Percentiles rank a stretch among this genome's conserved stretches.
These are phyloP conservation scores for Nothophoma quercina DNA, from an alignment of 2,329 filamentous ascomycete genomes.

Conservation along the genomic window DNA sequence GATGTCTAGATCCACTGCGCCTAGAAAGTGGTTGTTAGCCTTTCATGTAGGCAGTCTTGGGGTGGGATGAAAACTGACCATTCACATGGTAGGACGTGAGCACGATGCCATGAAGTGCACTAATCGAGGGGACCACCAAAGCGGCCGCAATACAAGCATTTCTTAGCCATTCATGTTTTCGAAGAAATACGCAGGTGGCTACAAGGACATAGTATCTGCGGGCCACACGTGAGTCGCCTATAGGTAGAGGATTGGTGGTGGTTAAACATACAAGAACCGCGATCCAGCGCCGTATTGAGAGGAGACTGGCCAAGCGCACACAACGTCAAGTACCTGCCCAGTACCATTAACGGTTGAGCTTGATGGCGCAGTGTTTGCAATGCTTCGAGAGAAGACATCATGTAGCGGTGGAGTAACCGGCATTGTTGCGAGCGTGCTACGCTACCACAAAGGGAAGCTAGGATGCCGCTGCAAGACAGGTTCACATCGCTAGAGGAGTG, in stretches of 20 bases:
- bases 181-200: conserved; percentile 68
- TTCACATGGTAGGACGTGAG: conserved; percentile 66
- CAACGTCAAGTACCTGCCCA: conserved; percentile 51
- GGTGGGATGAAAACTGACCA: conserved; percentile 53
- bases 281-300: conserved; percentile 66
- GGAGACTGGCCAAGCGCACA: conserved; percentile 65
- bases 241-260: conserved; percentile 4
- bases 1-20: conserved; percentile 71
- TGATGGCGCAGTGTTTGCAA: conserved; percentile 17
- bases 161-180: conserved; percentile 67
- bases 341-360: conserved; percentile 32
- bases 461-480: conserved; percentile 14
- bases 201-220: conserved; percentile 66
- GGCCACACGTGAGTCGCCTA: conserved; percentile 50
- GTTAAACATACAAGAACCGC: conserved; percentile 54
- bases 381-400: conserved; percentile 19
- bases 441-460: conserved; percentile 9
- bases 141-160: conserved; percentile 68
- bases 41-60: conserved; percentile 1
- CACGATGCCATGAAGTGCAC: conserved; percentile 69
- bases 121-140: conserved; percentile 68
- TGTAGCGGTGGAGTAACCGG: conserved; percentile 38
- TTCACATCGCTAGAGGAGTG: conserved; percentile 10
- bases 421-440: conserved; percentile 47
- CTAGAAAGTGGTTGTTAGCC: conserved; percentile 47